phyloP scores from a whole-genome alignment of 1,284 basidiomycete genomes.

The Apiotrichum siamense region DNA sequence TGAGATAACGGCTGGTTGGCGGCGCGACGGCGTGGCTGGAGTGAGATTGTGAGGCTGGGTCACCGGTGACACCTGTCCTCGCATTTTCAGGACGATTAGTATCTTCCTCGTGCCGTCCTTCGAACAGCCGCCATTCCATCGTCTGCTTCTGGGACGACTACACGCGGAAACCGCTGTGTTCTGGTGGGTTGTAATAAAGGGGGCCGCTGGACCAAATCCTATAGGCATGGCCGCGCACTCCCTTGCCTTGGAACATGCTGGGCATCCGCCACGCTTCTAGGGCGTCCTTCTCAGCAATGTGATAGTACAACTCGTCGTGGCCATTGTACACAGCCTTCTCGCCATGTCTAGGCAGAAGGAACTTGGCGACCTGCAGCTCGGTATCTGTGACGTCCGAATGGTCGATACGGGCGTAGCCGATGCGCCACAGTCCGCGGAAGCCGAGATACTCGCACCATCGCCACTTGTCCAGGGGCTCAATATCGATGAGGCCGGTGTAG shows the following conservation, averaged over 20 bases:
- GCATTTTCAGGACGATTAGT: too few relatives aligned
- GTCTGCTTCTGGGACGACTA: conserved; percentile 25
- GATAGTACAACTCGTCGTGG: conserved; percentile 59
- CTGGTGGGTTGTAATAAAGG: conserved; percentile 45
- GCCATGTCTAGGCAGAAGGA: conserved; percentile 62
- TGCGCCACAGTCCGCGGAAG: conserved; percentile 72
- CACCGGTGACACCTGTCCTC: too few relatives aligned
- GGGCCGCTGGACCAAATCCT: conserved; percentile 42
- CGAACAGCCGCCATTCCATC: conserved; percentile 8
- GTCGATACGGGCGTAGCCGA: conserved; percentile 49
- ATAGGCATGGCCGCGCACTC: conserved; percentile 21
- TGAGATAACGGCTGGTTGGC: too few relatives aligned
- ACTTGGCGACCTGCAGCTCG: conserved; percentile 61
- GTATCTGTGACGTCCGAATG: conserved; percentile 45
- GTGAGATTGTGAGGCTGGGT: too few relatives aligned
- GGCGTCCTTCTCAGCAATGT: conserved; percentile 61
- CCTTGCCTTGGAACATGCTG: conserved; percentile 35
- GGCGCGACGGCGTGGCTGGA: too few relatives aligned
- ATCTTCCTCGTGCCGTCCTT: background rate
- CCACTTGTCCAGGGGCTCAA: conserved; percentile 49
- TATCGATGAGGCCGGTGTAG: conserved; percentile 47
- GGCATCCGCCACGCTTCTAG: conserved; percentile 51
- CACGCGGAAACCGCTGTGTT: conserved; percentile 24
- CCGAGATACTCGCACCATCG: conserved; percentile 81
- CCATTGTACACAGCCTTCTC: conserved; percentile 56